Base-by-base conservation (phyloP, 73 alveolate species). In the Uronychia binucleata region DNA sequence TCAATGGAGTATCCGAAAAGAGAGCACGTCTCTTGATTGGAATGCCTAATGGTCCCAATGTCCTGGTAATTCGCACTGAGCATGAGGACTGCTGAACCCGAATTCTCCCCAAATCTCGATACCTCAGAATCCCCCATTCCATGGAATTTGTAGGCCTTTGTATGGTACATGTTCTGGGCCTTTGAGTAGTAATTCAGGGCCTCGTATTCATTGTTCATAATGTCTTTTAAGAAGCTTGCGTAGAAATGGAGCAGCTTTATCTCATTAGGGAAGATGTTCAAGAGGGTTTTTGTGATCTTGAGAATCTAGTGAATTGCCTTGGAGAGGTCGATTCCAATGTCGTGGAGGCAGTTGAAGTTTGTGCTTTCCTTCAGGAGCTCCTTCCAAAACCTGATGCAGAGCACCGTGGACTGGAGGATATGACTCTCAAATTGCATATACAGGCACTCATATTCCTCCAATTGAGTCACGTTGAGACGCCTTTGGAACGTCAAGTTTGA, bases 41-140 rank as follows among this genome's bases (percentile, higher is more conserved):
- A 58, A 76, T 76, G 82, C 57, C 1, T 8, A 1, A 76, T 76
- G 60, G 57, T 76, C 1, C 82, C 82, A 76, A 76, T 28, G n/a
- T 28, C 59, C 11, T 28, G 8, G 29, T 28, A 76, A 28, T 76
- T 76, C 11, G 82, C 57, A 8, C n/a, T 5, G 30, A 76, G 8
- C 31, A 76, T 76, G 11, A 76, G 5, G 30, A 76, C 59, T 11
- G 82, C 82, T 13, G 59, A 5, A 14, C 59, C 59, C n/a, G 82
- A 76, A 28, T 76, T 76, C 82, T 76, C 82, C 1, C 82, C 82
- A 76, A 76, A 76, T 5, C 32, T 67, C 32, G 1, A 67, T 1
- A 67, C 26, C 26, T 67, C 78, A 13, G 29, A 25, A 46, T 46
- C 67, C 19, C n/a, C 5, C n/a, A 46, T 46, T 11, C 67, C 67